Evolutionary conservation across 1,139 yeast species (phyloP).

Genomic region (Blastobotrys elegans): DNA sequence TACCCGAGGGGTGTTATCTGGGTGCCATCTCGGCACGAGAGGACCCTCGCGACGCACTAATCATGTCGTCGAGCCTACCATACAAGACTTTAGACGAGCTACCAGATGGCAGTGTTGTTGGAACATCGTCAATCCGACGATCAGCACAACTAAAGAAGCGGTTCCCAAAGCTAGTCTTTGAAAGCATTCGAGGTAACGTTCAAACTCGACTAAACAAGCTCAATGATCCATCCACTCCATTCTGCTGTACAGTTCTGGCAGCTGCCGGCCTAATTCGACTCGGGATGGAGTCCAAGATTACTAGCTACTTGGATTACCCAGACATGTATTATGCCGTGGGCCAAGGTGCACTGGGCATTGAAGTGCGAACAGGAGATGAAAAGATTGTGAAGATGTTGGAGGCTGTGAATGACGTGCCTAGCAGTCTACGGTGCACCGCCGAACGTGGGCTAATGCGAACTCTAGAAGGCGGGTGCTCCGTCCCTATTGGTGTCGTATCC

Average conservation of each 20-base stretch:
- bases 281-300: constrained; percentile 65
- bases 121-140: constrained; percentile 90
- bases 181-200: constrained; percentile 83
- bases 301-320: constrained; percentile 58
- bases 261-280: constrained; percentile 84
- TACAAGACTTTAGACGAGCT: constrained; percentile 64
- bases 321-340: constrained; percentile 97
- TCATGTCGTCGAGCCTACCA: constrained; percentile 64
- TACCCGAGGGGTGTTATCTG: constrained; percentile 85
- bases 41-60: constrained; percentile 91
- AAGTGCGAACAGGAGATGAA: constrained; percentile 68
- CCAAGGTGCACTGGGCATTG: constrained; percentile 94
- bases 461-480: constrained; percentile 96
- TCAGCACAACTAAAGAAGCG: constrained; percentile 68
- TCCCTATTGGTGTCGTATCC: constrained; percentile 90
- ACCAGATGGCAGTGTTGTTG: constrained; percentile 83
- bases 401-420: constrained; percentile 59
- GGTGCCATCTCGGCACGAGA: constrained; percentile 85
- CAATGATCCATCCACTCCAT: constrained; percentile 64
- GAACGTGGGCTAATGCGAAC: constrained; percentile 85
- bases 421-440: constrained; percentile 78
- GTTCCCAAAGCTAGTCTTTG: constrained; percentile 55
- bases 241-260: constrained; percentile 76
- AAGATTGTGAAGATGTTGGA: constrained; percentile 53
- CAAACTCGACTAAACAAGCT: constrained; percentile 77